A percentile compares a stretch with the other conserved stretches of the same genome.
phyloP scores from a whole-genome alignment of 768 basidiomycete species.

The Ramaria rubella region DNA sequence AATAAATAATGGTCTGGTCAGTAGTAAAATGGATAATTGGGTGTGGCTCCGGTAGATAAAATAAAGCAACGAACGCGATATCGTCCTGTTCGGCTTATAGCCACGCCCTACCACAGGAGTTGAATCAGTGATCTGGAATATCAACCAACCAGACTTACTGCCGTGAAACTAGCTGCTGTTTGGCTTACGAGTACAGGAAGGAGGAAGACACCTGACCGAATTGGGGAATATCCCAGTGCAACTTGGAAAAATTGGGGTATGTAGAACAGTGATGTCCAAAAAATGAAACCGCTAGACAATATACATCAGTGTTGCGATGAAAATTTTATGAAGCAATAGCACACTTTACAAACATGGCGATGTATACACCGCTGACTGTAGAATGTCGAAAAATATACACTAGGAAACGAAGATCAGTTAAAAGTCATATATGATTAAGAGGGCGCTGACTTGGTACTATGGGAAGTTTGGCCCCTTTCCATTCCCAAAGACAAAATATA shows the following conservation, averaged over 20 bases:
- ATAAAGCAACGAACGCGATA: conserved; percentile 39
- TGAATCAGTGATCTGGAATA: background rate
- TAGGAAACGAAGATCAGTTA: conserved; percentile 18
- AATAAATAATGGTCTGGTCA: conserved; percentile 46
- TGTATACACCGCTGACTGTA: conserved; percentile 63
- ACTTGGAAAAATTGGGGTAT: conserved; percentile 75
- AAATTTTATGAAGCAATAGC: conserved; percentile 13
- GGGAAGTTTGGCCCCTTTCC: conserved; percentile 61
- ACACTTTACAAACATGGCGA: conserved; percentile 63
- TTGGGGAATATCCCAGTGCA: conserved; percentile 57
- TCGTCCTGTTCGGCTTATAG: conserved; percentile 57
- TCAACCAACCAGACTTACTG: conserved; percentile 31
- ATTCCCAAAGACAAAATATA: conserved; percentile 67
- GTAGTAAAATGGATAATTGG: background rate
- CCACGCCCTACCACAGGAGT: conserved; percentile 39
- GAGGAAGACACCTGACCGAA: conserved; percentile 57
- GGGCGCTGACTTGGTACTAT: conserved; percentile 59
- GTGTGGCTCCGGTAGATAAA: background rate
- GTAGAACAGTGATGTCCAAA: conserved; percentile 61
- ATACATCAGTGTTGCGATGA: background rate
- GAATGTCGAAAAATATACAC: conserved; percentile 66
- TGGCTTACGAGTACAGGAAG: conserved; percentile 65
- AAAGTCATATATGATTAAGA: background rate
- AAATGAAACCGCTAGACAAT: conserved; percentile 45
- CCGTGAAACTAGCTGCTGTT: conserved; percentile 48